phyloP scores from a whole-genome alignment of 139 green algal genomes.

The Ettlia oleoabundans region DNA sequence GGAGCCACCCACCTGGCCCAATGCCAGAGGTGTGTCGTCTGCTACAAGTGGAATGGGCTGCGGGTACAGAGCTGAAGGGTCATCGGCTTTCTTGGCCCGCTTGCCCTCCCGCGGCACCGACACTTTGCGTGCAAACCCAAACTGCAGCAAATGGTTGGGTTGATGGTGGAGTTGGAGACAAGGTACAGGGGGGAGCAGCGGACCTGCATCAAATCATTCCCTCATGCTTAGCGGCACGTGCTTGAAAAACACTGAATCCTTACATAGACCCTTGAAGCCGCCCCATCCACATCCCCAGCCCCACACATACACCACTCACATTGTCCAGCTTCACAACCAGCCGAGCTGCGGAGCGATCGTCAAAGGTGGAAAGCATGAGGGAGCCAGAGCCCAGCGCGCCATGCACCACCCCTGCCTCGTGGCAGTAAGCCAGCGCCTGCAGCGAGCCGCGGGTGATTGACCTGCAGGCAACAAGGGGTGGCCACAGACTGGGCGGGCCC shows the following conservation, averaged over 20 bases:
- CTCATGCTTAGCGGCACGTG: too few relatives aligned
- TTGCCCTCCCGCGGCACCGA: slow-evolving; percentile 1
- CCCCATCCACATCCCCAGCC: too few relatives aligned
- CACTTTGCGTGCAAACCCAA: slow-evolving; percentile 13
- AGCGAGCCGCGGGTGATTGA: slow-evolving; percentile 51
- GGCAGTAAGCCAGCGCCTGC: slow-evolving; percentile 65
- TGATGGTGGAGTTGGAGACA: too few relatives aligned
- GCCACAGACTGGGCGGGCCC: too few relatives aligned
- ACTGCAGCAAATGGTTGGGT: not conserved
- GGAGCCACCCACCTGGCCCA: slow-evolving; percentile 27
- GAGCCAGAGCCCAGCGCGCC: slow-evolving; percentile 71
- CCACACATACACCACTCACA: not conserved
- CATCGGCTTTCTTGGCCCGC: not conserved
- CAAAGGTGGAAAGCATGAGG: slow-evolving; percentile 68
- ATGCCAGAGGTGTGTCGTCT: slow-evolving; percentile 48
- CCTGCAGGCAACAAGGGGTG: too few relatives aligned
- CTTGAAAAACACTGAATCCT: too few relatives aligned
- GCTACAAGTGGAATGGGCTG: slow-evolving; percentile 7
- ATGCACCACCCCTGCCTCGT: slow-evolving; percentile 69
- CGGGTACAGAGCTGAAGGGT: not conserved
- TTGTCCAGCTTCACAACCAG: slow-evolving; percentile 85
- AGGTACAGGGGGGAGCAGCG: too few relatives aligned
- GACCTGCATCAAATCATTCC: too few relatives aligned
- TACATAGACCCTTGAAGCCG: too few relatives aligned
- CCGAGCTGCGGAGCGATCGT: slow-evolving; percentile 48